Evolutionary conservation across 352 stramenopile genomes (phyloP), one percentile per base, ranked within the genome.

Genomic region (Globisporangium splendens): DNA sequence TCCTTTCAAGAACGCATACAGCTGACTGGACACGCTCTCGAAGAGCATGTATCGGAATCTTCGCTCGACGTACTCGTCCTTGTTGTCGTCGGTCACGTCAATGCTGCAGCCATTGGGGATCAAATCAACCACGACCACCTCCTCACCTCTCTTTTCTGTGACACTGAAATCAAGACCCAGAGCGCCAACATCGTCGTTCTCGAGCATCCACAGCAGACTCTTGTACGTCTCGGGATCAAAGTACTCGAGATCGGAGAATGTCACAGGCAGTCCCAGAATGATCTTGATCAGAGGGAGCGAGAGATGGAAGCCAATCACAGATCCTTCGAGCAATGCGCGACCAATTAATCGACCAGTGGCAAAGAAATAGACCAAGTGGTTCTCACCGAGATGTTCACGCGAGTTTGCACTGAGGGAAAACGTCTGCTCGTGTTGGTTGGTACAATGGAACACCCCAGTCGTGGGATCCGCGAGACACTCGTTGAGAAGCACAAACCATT

Each of bases 11-110:
- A 98, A 89, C 6, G 68, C 65, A n/a, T n/a, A n/a, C 1, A 97
- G 66, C 61, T 96, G 88, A 4, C 54, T 57, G 33, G 92, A 79
- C 8, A 98, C 86, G 46, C 91, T 85, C 43, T 90, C 88, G 54
- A 98, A 75, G 18, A 98, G 59, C 50, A 90, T 74, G 60, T 98
- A 98, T 58, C 96, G 89, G 46, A 97, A 75, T 56, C 87, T 88
- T 2, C 81, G 76, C 51, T 97, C 85, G 11, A 98, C 59, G 62
- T 93, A 98, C 62, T 97, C 31, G 24, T 31, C 24, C 24, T 31
- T 31, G 24, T 31, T 31, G 24, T 31, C 24, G 24, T 31, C 24
- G 24, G 24, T 31, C 24, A 31, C 24, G 24, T 31, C 24, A 5
- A 31, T 31, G 24, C 24, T 31, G 24, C 24, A 5, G 24, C 24